Evolutionary conservation across 1,284 basidiomycete species (phyloP).

Genomic region (Ganoderma multipileum): DNA sequence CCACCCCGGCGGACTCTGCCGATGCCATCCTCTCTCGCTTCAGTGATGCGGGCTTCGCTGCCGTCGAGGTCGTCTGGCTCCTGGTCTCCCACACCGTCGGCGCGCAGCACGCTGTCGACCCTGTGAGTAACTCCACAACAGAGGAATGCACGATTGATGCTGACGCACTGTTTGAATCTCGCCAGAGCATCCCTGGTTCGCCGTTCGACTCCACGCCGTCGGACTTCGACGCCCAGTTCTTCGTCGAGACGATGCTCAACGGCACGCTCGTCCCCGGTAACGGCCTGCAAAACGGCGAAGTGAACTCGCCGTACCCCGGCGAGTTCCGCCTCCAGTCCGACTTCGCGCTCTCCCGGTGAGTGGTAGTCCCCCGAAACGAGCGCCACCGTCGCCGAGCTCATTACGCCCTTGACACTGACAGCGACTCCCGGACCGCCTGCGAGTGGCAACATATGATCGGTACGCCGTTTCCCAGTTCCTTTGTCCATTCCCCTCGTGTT

Average conservation of each 20-base stretch:
- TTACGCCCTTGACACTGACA: constrained; percentile 8
- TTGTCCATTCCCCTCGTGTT: too few species aligned
- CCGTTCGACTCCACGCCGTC: constrained; percentile 43
- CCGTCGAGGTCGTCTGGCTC: constrained; percentile 39
- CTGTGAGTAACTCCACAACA: constrained; percentile 13
- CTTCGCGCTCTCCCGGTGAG: constrained; percentile 34
- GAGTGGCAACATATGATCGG: constrained; percentile 45
- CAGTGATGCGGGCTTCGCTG: constrained; percentile 37
- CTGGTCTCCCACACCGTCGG: constrained; percentile 40
- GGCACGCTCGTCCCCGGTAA: constrained; percentile 42
- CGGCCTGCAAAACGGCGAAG: constrained; percentile 38
- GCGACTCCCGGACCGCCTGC: constrained; percentile 43
- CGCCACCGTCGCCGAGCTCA: neutral
- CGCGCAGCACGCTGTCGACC: constrained; percentile 37
- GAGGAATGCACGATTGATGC: neutral
- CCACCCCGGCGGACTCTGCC: constrained; percentile 37
- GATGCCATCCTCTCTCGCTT: constrained; percentile 40
- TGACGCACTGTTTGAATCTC: neutral
- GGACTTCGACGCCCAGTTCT: constrained; percentile 50
- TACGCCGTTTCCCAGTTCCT: constrained; percentile 14
- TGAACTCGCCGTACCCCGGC: constrained; percentile 40
- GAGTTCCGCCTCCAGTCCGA: constrained; percentile 48
- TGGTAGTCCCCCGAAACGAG: too few species aligned
- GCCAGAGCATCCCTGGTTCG: constrained; percentile 27
- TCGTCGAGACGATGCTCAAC: constrained; percentile 46